Evolutionary conservation across 2,329 filamentous ascomycete genomes (phyloP), one percentile per base, ranked within the genome.

Genomic region (Rachicladosporium sp.): DNA sequence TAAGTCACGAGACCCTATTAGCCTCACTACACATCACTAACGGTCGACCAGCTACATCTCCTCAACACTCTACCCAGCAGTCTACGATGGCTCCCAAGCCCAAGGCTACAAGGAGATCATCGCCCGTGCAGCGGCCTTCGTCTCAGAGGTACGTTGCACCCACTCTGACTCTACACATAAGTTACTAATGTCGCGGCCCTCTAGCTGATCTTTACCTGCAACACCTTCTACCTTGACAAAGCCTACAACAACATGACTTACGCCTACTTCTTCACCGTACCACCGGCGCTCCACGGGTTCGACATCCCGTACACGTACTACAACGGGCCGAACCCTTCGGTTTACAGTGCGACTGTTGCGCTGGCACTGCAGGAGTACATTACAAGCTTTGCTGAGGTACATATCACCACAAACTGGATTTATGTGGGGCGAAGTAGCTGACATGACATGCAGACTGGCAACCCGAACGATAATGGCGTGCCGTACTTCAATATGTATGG

Each of bases 221-320:
- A 72, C 47, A 66, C 70, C 10, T 61, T 66, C 49, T 73, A 64
- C 48, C 58, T 76, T 3, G 61, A 64, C 40, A 57, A 55, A 1
- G 71, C 66, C 6, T 67, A 59, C 52, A 48, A 51, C 8, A 69
- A 70, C 52, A 37, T 62, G 7, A 69, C 68, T 0, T 70, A 69
- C 51, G 60, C 61, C 2, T 76, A 76, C 56, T 54, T 68, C 15
- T 77, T 76, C 49, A 59, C 64, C 13, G 62, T 73, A 1, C 66
- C 67, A 0, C 71, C 72, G 0, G 71, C 62, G 6, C 58, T 71
- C 29, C 74, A 78, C 49, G 70, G 66, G 11, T 53, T 63, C 37
- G 74, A 77, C 46, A 47, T 73, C 3, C 43, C 61, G 0, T 75
- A 71, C 46, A 71, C 69, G 1, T 75, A 68, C 55, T 76, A 65